These are phyloP conservation scores for Globisporangium mamillatum DNA, from an alignment of 352 stramenopile species.

Conservation along the genomic window DNA sequence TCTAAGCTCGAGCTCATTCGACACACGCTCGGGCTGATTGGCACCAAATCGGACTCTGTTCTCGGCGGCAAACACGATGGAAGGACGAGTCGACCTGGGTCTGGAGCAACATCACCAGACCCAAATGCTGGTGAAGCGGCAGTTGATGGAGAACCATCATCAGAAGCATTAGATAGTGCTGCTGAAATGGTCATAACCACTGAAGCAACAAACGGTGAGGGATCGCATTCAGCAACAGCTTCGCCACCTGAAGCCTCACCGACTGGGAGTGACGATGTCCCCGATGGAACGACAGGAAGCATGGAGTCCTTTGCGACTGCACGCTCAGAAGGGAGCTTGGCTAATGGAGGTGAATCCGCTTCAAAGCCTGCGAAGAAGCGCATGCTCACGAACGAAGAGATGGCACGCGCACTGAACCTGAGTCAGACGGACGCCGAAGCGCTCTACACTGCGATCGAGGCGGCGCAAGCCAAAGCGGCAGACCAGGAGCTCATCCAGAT, in stretches of 20 bases:
- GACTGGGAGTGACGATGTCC: background rate
- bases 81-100: slow-evolving; percentile 5
- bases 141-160: background rate
- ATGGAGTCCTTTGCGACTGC: background rate
- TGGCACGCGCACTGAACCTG: slow-evolving; percentile 46
- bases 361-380: slow-evolving; percentile 8
- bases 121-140: background rate
- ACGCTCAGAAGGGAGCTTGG: slow-evolving; percentile 1
- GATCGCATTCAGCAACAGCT: background rate
- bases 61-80: background rate
- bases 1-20: slow-evolving; percentile 62
- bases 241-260: background rate
- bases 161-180: background rate
- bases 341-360: background rate
- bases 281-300: background rate
- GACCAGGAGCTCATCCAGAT: slow-evolving; percentile 49
- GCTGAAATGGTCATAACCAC: background rate
- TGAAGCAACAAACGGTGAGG: background rate
- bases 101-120: background rate
- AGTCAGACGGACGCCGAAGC: slow-evolving; percentile 70
- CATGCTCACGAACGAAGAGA: slow-evolving; percentile 35
- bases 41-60: background rate
- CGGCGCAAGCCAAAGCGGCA: slow-evolving; percentile 56
- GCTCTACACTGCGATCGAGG: slow-evolving; percentile 71
- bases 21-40: slow-evolving; percentile 39